Percentiles rank a stretch among this genome's conserved stretches.
Conservation (phyloP, 2,329 filamentous ascomycete genomes). For the Neonectria punicea region DNA sequence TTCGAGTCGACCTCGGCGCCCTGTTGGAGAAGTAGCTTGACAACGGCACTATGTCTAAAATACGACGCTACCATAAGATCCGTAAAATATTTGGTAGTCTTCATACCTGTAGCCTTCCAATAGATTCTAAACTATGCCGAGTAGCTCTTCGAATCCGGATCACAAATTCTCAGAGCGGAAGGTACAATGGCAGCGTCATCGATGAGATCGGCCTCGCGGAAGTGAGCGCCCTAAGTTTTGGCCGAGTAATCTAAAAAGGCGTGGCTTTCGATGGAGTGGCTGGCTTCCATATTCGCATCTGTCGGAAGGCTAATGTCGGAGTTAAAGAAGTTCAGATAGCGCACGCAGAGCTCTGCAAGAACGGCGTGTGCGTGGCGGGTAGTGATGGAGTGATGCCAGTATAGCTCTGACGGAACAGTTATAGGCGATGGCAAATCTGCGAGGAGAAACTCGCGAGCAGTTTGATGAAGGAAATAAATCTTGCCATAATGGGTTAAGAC, state of each 20-base stretch:
- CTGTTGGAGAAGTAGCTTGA: background rate
- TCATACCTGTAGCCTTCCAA: background rate
- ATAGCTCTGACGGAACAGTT: background rate
- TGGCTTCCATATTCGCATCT: background rate
- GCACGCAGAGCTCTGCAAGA: background rate
- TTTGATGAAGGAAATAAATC: constrained; percentile 48
- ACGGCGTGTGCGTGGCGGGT: background rate
- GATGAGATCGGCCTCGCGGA: background rate
- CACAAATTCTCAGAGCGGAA: background rate
- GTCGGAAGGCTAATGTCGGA: background rate
- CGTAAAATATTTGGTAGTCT: background rate
- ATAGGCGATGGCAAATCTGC: background rate
- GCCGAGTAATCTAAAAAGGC: background rate
- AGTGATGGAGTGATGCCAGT: background rate
- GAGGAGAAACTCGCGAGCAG: constrained; percentile 45
- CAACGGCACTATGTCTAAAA: background rate
- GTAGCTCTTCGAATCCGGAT: background rate
- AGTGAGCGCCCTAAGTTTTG: background rate
- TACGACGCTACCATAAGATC: background rate
- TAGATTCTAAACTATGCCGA: background rate
- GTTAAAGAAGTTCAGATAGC: background rate
- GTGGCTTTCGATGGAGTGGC: background rate
- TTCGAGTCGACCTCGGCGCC: background rate
- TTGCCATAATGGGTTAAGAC: constrained; percentile 41
- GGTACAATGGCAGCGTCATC: background rate